Percentiles rank a stretch among this genome's conserved stretches.
These are phyloP conservation scores for Pythium rhizo-oryzae DNA, from an alignment of 352 stramenopile species.

Conservation along the genomic window DNA sequence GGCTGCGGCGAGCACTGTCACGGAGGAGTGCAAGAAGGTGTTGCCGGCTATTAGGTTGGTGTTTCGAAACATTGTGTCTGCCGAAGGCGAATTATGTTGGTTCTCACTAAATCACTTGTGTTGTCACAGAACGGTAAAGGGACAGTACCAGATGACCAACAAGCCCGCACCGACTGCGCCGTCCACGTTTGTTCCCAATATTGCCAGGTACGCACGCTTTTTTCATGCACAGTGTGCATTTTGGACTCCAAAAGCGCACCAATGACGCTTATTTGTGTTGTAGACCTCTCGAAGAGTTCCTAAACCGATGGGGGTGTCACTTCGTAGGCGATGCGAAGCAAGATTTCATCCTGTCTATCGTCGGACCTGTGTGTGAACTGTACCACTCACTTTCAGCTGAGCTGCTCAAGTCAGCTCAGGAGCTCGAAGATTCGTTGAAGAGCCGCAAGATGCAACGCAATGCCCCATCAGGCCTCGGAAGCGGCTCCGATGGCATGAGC, in stretches of 20 bases:
- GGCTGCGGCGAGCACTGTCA: constrained; percentile 52
- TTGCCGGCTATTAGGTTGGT: constrained; percentile 74
- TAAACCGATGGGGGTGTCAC: constrained; percentile 68
- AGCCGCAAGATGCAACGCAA: constrained; percentile 83
- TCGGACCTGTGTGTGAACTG: constrained; percentile 57
- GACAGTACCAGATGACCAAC: constrained; percentile 91
- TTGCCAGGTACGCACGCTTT: constrained; percentile 48
- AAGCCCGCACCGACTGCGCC: constrained; percentile 71
- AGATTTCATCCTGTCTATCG: constrained; percentile 51
- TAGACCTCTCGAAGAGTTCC: constrained; percentile 70
- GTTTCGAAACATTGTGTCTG: not conserved
- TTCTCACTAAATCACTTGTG: too few species aligned
- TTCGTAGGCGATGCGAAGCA: constrained; percentile 47
- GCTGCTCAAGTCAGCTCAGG: constrained; percentile 71
- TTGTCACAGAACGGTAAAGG: constrained; percentile 70
- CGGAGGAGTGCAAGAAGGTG: constrained; percentile 88
- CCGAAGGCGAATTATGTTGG: too few species aligned
- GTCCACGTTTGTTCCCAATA: constrained; percentile 81
- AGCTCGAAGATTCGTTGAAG: constrained; percentile 87
- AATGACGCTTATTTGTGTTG: not conserved
- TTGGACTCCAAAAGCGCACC: too few species aligned
- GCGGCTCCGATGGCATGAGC: constrained; percentile 41
- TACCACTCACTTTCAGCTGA: constrained; percentile 74
- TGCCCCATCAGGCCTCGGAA: constrained; percentile 27
- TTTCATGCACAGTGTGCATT: too few species aligned